Conservation (phyloP, 129 eudicot species). For the Artemisia annua region DNA sequence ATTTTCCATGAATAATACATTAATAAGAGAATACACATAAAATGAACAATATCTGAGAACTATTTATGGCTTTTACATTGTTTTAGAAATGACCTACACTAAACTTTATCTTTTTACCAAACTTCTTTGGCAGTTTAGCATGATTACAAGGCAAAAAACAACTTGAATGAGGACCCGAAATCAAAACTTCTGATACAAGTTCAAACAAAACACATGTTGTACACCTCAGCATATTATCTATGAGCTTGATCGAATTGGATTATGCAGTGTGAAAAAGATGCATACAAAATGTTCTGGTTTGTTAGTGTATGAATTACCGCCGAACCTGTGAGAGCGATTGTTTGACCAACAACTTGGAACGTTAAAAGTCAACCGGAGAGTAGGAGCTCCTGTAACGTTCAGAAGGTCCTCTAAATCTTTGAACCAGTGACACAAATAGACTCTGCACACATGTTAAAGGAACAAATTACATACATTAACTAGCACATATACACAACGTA, state of each 20-base stretch:
- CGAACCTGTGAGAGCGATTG: constrained; percentile 9
- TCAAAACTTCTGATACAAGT: constrained; percentile 17
- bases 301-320: constrained; percentile 16
- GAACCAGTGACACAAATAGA: constrained; percentile 48
- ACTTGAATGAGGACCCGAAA: background rate
- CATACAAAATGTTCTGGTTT: constrained; percentile 18
- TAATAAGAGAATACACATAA: background rate
- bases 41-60: background rate
- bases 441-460: constrained; percentile 48
- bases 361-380: constrained; percentile 89
- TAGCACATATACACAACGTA: background rate
- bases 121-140: constrained; percentile 1
- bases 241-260: constrained; percentile 6
- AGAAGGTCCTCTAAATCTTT: constrained; percentile 85
- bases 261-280: constrained; percentile 12
- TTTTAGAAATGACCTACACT: constrained; percentile 9
- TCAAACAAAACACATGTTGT: constrained; percentile 11
- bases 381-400: constrained; percentile 74
- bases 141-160: constrained; percentile 8
- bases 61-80: constrained; percentile 5
- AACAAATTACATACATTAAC: background rate
- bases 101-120: constrained; percentile 2
- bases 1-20: background rate
- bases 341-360: constrained; percentile 11
- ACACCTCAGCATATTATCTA: constrained; percentile 27